Conservation (phyloP, 257 asterid species). For the Sherardia arvensis region DNA sequence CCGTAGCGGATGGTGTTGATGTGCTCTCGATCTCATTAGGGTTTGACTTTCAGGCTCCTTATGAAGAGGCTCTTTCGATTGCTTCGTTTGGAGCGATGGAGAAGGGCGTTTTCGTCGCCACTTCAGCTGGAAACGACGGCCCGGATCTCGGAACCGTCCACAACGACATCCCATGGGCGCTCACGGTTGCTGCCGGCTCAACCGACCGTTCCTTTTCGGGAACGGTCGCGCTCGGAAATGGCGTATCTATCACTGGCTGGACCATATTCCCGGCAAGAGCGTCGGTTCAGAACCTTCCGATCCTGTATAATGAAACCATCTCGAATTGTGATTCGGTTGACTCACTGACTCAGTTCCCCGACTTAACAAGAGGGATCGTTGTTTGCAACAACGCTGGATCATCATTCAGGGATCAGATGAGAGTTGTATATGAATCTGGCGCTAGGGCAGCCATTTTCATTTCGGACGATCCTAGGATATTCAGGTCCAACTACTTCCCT, state of each 20-base stretch:
- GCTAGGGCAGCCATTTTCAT: constrained; percentile 6
- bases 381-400: neutral
- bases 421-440: neutral
- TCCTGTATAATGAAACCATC: constrained; percentile 1
- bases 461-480: neutral
- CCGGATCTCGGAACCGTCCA: neutral
- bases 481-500: neutral
- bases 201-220: constrained; percentile 9
- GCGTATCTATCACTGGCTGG: constrained; percentile 5
- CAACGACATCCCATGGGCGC: constrained; percentile 16
- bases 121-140: constrained; percentile 16
- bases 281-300: neutral
- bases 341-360: neutral
- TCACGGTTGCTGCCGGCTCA: constrained; percentile 13
- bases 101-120: constrained; percentile 7
- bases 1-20: constrained; percentile 17
- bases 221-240: constrained; percentile 12
- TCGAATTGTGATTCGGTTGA: constrained; percentile 3
- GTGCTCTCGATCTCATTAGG: constrained; percentile 13
- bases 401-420: neutral
- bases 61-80: constrained; percentile 8
- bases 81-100: constrained; percentile 17
- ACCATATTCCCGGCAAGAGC: constrained; percentile 2
- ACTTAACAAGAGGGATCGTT: neutral
- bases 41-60: neutral